Conservation (phyloP, 805 yeast species). For the Vanderwaltozyma tropicalis region DNA sequence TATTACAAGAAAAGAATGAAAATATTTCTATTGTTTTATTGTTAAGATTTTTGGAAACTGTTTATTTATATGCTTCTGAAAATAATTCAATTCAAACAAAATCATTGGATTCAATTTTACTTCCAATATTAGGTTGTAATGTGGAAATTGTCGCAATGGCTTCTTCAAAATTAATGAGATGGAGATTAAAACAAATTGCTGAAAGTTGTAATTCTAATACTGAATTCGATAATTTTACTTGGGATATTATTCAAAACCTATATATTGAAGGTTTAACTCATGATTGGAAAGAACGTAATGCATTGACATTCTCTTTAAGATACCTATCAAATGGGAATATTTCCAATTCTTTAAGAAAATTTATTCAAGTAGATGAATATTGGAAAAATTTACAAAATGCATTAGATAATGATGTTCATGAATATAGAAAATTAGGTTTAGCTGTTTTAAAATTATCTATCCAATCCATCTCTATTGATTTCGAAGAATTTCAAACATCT, state of each 20-base stretch:
- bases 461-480: constrained; percentile 29
- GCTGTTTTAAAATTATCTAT: constrained; percentile 57
- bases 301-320: constrained; percentile 47
- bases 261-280: constrained; percentile 21
- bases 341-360: constrained; percentile 4
- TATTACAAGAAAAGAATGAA: not conserved
- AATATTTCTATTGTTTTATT: constrained; percentile 9
- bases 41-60: constrained; percentile 31
- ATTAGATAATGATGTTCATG: constrained; percentile 46
- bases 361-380: constrained; percentile 27
- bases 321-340: constrained; percentile 28
- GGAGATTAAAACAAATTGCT: constrained; percentile 38
- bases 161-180: constrained; percentile 32
- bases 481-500: constrained; percentile 5
- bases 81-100: constrained; percentile 2
- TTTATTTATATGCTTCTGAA: constrained; percentile 24
- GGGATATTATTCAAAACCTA: constrained; percentile 38
- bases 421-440: constrained; percentile 56
- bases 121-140: constrained; percentile 15
- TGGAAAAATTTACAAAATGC: constrained; percentile 54
- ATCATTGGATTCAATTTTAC: constrained; percentile 9
- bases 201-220: constrained; percentile 8
- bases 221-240: constrained; percentile 28
- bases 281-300: constrained; percentile 31
- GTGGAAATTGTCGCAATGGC: constrained; percentile 9